Evolutionary conservation across 345 rosid species (phyloP).

Genomic region (Melaleuca alternifolia): DNA sequence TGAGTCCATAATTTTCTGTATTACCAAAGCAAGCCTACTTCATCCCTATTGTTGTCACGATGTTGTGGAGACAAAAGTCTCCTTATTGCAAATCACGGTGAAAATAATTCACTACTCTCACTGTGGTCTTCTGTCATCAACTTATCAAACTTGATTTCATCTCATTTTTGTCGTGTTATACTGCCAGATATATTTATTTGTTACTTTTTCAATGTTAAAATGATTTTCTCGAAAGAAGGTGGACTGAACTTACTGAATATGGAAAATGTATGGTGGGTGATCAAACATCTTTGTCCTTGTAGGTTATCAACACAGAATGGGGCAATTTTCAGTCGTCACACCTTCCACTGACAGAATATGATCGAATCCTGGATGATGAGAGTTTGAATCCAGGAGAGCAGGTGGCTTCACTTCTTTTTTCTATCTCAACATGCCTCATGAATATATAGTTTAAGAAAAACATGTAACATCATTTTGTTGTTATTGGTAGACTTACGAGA

Average conservation of each 20-base stretch:
- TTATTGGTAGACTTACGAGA: conserved; percentile 39
- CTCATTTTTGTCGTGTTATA: not conserved
- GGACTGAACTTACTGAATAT: not conserved
- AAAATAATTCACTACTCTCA: not conserved
- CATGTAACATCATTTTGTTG: not conserved
- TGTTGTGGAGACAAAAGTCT: not conserved
- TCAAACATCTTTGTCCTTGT: not conserved
- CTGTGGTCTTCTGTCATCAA: not conserved
- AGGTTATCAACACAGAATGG: conserved; percentile 84
- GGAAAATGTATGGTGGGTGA: not conserved
- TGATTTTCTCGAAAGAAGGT: not conserved
- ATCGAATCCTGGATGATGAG: conserved; percentile 38
- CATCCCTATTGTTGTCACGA: not conserved
- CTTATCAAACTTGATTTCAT: not conserved
- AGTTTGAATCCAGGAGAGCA: conserved; percentile 72
- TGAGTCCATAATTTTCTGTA: not conserved
- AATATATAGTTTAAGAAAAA: too few relatives aligned
- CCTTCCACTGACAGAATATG: conserved; percentile 55
- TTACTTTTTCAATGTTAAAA: not conserved
- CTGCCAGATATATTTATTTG: not conserved
- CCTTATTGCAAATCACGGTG: not conserved
- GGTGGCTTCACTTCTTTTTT: conserved; percentile 11
- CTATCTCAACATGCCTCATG: not conserved
- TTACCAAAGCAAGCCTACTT: not conserved
- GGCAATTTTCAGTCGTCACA: conserved; percentile 62